Conservation (phyloP, 83 land plant genomes). For the Diphasiastrum complanatum region DNA sequence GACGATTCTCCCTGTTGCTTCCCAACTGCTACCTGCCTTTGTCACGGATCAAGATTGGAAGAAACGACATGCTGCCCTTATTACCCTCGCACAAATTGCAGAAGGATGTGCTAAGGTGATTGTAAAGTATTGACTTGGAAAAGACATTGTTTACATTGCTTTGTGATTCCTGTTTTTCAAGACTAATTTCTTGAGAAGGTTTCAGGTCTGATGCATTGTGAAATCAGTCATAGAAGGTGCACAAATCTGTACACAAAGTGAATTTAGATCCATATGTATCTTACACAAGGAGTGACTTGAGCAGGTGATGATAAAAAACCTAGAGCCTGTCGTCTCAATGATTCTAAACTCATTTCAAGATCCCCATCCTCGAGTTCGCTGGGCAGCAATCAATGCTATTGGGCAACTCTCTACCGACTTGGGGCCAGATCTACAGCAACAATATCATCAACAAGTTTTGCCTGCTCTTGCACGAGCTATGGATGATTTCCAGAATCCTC, state of each 20-base stretch:
- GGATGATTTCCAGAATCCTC: slow-evolving; percentile 97
- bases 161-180: too few relatives aligned
- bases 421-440: slow-evolving; percentile 84
- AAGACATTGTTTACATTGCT: neutral
- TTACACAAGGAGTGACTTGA: neutral
- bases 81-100: slow-evolving; percentile 82
- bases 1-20: slow-evolving; percentile 81
- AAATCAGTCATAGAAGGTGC: too few relatives aligned
- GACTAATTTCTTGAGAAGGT: too few relatives aligned
- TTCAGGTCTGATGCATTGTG: too few relatives aligned
- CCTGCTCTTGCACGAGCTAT: slow-evolving; percentile 80
- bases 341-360: slow-evolving; percentile 72
- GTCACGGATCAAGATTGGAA: slow-evolving; percentile 84
- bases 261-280: too few relatives aligned
- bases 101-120: slow-evolving; percentile 92
- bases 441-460: slow-evolving; percentile 73
- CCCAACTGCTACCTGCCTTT: slow-evolving; percentile 63
- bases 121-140: too few relatives aligned
- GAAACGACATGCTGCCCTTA: slow-evolving; percentile 82
- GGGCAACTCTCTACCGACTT: slow-evolving; percentile 94
- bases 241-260: too few relatives aligned
- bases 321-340: slow-evolving; percentile 71
- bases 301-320: slow-evolving; percentile 76
- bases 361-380: slow-evolving; percentile 72
- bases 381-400: slow-evolving; percentile 96